Percentiles rank a stretch among this genome's conserved stretches.
Conservation (phyloP, 164 flowering plant genomes). For the Umbellularia californica region DNA sequence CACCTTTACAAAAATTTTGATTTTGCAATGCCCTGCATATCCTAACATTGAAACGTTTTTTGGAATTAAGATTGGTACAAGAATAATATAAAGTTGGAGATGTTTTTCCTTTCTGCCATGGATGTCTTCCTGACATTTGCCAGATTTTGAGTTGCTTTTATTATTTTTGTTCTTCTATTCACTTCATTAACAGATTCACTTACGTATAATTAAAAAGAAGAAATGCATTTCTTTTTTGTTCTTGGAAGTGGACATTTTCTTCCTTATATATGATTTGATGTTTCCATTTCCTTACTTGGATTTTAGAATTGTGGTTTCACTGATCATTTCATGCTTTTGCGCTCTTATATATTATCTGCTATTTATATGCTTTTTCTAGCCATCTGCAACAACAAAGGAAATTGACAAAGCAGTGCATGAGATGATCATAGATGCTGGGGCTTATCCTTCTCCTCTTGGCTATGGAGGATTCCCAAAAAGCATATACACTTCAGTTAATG, state of each 20-base stretch:
- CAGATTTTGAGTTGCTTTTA: too few species aligned
- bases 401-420: slow-evolving; percentile 95
- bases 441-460: slow-evolving; percentile 98
- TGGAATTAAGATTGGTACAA: too few species aligned
- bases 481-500: slow-evolving; percentile 96
- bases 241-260: background rate
- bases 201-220: too few species aligned
- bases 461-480: slow-evolving; percentile 98
- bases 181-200: too few species aligned
- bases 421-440: slow-evolving; percentile 96
- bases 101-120: too few species aligned
- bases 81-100: too few species aligned
- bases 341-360: background rate
- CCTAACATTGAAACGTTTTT: too few species aligned
- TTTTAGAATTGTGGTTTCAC: background rate
- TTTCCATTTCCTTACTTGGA: background rate
- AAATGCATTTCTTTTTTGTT: background rate
- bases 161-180: too few species aligned
- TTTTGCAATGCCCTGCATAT: too few species aligned
- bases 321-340: background rate
- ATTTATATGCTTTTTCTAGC: slow-evolving; percentile 39
- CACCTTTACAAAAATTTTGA: too few species aligned
- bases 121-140: too few species aligned
- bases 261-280: background rate
- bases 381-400: slow-evolving; percentile 85